A percentile compares a stretch with the other conserved stretches of the same genome.
These are phyloP conservation scores for Cladosporium sp. DNA, from an alignment of 2,329 filamentous ascomycete genomes.

Conservation along the genomic window DNA sequence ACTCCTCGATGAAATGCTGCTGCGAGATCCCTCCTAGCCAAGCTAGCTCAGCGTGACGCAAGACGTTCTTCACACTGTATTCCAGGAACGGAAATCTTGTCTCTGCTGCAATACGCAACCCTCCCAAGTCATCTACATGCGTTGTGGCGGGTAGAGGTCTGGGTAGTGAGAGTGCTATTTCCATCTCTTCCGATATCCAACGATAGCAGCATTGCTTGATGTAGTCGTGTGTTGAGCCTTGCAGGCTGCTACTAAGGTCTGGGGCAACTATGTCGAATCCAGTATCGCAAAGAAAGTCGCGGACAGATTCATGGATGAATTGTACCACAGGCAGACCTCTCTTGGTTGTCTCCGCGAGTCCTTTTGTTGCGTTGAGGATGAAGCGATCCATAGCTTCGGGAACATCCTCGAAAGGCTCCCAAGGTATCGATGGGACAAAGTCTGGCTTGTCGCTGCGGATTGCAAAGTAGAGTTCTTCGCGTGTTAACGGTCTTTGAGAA, in stretches of 20 bases:
- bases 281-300: background rate
- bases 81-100: background rate
- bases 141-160: too few relatives aligned
- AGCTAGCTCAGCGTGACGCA: background rate
- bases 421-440: background rate
- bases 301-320: slow-evolving; percentile 53
- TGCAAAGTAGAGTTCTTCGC: slow-evolving; percentile 41
- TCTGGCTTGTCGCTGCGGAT: slow-evolving; percentile 30
- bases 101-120: background rate
- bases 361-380: slow-evolving; percentile 47
- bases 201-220: background rate
- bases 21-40: background rate
- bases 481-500: slow-evolving; percentile 40
- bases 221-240: background rate
- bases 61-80: background rate
- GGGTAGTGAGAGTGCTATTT: background rate
- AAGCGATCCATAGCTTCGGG: slow-evolving; percentile 30
- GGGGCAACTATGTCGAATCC: background rate
- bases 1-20: background rate
- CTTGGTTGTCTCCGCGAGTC: slow-evolving; percentile 44
- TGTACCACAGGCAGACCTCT: slow-evolving; percentile 38
- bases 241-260: background rate
- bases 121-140: too few relatives aligned
- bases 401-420: slow-evolving; percentile 17
- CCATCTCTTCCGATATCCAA: background rate